Evolutionary conservation across 2,329 filamentous ascomycete species (phyloP).

Genomic region (Penicillium vulpinum): DNA sequence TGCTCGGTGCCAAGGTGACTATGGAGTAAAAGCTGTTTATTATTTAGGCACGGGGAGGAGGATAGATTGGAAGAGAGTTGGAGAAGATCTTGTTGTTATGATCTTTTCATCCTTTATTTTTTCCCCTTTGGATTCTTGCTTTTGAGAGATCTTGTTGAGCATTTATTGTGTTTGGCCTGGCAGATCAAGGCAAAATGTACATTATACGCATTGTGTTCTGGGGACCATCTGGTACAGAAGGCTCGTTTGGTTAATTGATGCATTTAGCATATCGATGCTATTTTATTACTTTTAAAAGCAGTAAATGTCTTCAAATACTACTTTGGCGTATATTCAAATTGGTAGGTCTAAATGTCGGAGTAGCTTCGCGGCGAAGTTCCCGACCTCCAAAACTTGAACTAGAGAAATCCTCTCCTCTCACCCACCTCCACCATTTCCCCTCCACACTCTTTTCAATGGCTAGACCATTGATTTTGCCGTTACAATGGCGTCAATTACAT

Average conservation of each 20-base stretch:
- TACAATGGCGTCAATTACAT: constrained; percentile 16
- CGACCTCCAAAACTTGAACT: constrained; percentile 13
- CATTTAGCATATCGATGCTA: constrained; percentile 22
- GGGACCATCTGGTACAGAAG: constrained; percentile 25
- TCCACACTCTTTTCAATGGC: constrained; percentile 13
- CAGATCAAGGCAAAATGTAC: constrained; percentile 39
- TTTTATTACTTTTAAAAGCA: not conserved
- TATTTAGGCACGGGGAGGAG: constrained; percentile 10
- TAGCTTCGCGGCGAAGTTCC: not conserved
- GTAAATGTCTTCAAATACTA: not conserved
- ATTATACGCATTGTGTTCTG: constrained; percentile 37
- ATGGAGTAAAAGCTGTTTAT: constrained; percentile 71
- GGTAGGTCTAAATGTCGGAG: not conserved
- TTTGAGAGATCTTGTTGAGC: constrained; percentile 21
- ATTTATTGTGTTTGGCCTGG: constrained; percentile 22
- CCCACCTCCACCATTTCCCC: not conserved
- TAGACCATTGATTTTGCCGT: constrained; percentile 14
- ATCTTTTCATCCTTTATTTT: constrained; percentile 7
- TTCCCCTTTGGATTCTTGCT: constrained; percentile 20
- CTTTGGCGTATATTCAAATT: not conserved
- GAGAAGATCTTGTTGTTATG: not conserved
- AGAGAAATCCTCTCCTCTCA: constrained; percentile 7
- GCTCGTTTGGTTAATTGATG: constrained; percentile 29
- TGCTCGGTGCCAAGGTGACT: constrained; percentile 78
- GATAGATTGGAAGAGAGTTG: constrained; percentile 9